Base-by-base conservation (phyloP, 176 grass and related monocot species). In the Thinopyrum elongatum region DNA sequence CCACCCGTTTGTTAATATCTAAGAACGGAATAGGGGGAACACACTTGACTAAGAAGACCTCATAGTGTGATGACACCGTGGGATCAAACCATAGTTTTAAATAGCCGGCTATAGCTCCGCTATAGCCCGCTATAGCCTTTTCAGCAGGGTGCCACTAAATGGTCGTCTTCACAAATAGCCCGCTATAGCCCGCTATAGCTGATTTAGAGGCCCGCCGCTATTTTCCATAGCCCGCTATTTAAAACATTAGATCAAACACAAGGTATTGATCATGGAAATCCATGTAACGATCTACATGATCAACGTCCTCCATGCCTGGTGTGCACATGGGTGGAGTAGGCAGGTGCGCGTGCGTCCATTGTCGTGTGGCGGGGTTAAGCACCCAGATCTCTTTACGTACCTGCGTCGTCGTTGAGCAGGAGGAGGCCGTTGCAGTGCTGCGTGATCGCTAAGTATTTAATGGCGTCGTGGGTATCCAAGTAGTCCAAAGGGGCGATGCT, bases 341-440 rank as follows among this genome's bases (percentile, higher is more conserved):
- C 26, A 66, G 29, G 16, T 21, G 22, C 26, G 9, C 2, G 16
- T 21, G 22, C 26, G 9, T 5, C 61, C 61, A 80, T 2, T 67
- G 17, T 0, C 62, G 19, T 4, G 79, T 82, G 22, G 80, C 80
- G 1, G 65, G 80, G 1, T 81, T 70, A 10, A 82, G 27, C 16
- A 66, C 61, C 4, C 27, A 30, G 0, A 1, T 0, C 6, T 65
- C 13, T 8, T 55, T 19, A 19, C 0, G 0, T 38, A n/a, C n/a
- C 33, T 4, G 2, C 76, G 2, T 19, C 64, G 26, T 3, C 22
- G 0, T 49, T 27, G 0, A 58, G 62, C 79, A 67, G 7, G 17
- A 67, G 39, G 10, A 67, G 79, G 17, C 62, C 79, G 4, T 67
- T 81, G 27, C 79, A 47, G 39, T 65, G 42, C 2, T 33, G 46